phyloP scores from a whole-genome alignment of 2,329 filamentous ascomycete genomes.

The Fusarium gaditjirri region DNA sequence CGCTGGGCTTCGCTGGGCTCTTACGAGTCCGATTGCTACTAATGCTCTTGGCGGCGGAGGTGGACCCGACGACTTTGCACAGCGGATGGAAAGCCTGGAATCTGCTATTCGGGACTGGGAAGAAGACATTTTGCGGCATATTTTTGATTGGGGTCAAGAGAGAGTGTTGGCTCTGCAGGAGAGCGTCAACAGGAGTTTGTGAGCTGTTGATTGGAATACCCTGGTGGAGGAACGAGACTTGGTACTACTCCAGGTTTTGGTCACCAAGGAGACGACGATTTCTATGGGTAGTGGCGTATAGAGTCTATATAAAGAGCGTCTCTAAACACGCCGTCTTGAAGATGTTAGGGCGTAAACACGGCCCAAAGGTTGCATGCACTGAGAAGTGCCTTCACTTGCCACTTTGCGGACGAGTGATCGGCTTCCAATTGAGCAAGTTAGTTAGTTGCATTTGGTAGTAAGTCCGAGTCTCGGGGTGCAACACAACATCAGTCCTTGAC shows the following conservation, averaged over 20 bases:
- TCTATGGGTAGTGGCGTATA: neutral
- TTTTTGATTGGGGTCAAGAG: neutral
- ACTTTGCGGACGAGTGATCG: no score
- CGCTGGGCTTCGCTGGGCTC: slow-evolving; percentile 1
- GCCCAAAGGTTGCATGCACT: no score
- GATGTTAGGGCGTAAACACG: no score
- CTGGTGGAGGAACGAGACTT: neutral
- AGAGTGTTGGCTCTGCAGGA: neutral
- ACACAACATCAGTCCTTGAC: no score
- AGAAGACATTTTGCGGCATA: neutral
- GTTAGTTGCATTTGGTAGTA: no score
- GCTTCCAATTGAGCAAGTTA: no score
- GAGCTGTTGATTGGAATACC: neutral
- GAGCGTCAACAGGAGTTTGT: neutral
- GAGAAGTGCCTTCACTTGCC: no score
- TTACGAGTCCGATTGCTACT: neutral
- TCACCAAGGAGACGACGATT: neutral
- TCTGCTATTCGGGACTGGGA: neutral
- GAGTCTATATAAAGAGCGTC: no score
- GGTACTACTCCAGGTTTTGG: neutral
- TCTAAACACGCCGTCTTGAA: no score
- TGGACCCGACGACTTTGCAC: neutral
- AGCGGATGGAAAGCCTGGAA: neutral
- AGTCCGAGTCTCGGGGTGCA: no score
- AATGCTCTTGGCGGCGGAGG: neutral